Evolutionary conservation across 2,329 filamentous ascomycete species (phyloP).

Genomic region (Pseudogymnoascus sp.): DNA sequence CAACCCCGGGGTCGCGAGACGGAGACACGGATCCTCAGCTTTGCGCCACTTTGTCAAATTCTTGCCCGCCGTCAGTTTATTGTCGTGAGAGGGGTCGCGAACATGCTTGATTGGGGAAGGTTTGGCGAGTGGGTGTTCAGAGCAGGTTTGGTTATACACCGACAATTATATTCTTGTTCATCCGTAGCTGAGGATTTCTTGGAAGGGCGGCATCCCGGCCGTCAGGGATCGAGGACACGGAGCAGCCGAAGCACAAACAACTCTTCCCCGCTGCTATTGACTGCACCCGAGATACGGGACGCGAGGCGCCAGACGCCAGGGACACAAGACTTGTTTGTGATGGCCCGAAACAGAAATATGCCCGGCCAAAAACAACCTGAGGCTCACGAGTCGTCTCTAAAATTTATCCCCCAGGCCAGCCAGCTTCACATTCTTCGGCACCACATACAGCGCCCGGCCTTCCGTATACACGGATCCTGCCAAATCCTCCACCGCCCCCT

Average conservation of each 20-base stretch:
- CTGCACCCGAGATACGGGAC: background rate
- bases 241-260: background rate
- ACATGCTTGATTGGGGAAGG: background rate
- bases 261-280: background rate
- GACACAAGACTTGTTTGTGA: background rate
- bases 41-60: slow-evolving; percentile 5
- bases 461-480: slow-evolving; percentile 51
- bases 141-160: slow-evolving; percentile 1
- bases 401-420: background rate
- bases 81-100: background rate
- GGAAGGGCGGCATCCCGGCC: background rate
- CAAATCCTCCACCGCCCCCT: slow-evolving; percentile 44
- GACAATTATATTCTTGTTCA: background rate
- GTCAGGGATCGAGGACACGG: background rate
- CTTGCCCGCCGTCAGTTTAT: background rate
- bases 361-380: background rate
- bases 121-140: background rate
- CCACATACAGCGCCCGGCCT: slow-evolving; percentile 50
- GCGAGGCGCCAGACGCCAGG: background rate
- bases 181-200: background rate
- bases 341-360: background rate
- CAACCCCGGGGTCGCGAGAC: background rate
- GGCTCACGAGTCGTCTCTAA: slow-evolving; percentile 1
- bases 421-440: slow-evolving; percentile 37
- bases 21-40: background rate